Base-by-base conservation (phyloP, 2,329 filamentous ascomycete genomes). In the Fusarium robinianum region DNA sequence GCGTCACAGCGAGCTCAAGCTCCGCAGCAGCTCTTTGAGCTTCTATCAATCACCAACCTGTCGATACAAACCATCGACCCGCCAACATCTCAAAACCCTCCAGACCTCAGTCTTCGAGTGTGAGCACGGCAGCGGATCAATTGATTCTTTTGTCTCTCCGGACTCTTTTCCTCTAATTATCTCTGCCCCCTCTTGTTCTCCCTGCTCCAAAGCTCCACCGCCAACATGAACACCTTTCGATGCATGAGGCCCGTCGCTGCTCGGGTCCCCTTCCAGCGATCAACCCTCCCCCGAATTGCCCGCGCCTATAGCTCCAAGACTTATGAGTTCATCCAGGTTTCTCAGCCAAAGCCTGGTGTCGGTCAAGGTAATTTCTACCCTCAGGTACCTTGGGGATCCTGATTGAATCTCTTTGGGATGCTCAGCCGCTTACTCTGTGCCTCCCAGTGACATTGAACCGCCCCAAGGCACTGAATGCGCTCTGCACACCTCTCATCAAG, bases 401-500 rank as follows among this genome's bases (percentile, higher is more conserved):
- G n/a, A n/a, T n/a, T n/a, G n/a, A n/a, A n/a, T n/a, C n/a, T n/a
- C n/a, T n/a, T n/a, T n/a, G n/a, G n/a, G n/a, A 36, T 15, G 10
- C 10, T 9, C 9, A 30, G 4, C 14, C 11, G 15, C 41, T 42
- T 36, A 42, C 24, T 36, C 22, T 40, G n/a, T n/a, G n/a, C 47
- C 35, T 26, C 38, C 25, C 58, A 96, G 92, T 97, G 63, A 94
- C 90, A 10, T 77, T 99, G 55, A 90, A 95, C 78, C 87, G 94
- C 30, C 94, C 94, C 52, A 96, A 95, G 77, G 90, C 92, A 30
- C 84, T 96, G 64, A 99, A 99, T 69, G 94, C 94, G 31, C 83
- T 99, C 54, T 92, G 81, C 72, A 94, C 88, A 6, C 90, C 92
- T 8, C 83, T 99, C 36, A 96, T 99, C 67, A 77, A 74, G 58